Evolutionary conservation across 139 green algal genomes (phyloP), one percentile per base, ranked within the genome.

Genomic region (Trebouxia sp.): DNA sequence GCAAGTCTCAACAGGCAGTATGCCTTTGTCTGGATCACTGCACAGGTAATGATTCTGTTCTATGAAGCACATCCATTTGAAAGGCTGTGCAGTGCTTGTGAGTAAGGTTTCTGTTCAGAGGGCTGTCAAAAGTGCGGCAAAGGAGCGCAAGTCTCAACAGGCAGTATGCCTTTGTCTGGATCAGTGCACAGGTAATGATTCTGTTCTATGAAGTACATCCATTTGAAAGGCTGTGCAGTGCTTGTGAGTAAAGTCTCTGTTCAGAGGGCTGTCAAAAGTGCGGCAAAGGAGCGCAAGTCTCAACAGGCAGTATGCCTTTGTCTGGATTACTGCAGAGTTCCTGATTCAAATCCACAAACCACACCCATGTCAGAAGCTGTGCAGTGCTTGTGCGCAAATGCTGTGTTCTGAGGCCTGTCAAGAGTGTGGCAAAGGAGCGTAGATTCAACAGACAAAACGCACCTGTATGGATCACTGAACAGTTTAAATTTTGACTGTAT

Each of bases 351-450:
- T n/a, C n/a, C n/a, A n/a, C n/a, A n/a, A n/a, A n/a, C n/a, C n/a
- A n/a, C n/a, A n/a, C n/a, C n/a, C n/a, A n/a, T n/a, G n/a, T n/a
- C n/a, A n/a, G n/a, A n/a, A n/a, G n/a, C n/a, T n/a, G n/a, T n/a
- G n/a, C n/a, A n/a, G n/a, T n/a, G n/a, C n/a, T n/a, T n/a, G n/a
- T n/a, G n/a, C n/a, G n/a, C n/a, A n/a, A n/a, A n/a, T n/a, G n/a
- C n/a, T n/a, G n/a, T n/a, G n/a, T 82, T 51, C 79, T 86, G 72
- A 80, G 78, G n/a, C 83, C 83, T 0, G 24, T 83, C 38, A 86
- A 86, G 72, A 42, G 12, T 1, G 41, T 6, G 14, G 20, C 37
- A 20, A 43, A 79, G 55, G n/a, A 35, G 10, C 48, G 38, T 14
- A 30, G 9, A 30, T 30, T n/a, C 28, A 47, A 48, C 22, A 37